phyloP scores from a whole-genome alignment of 1,284 basidiomycete genomes.

The Cutaneotrichosporon daszewskae region DNA sequence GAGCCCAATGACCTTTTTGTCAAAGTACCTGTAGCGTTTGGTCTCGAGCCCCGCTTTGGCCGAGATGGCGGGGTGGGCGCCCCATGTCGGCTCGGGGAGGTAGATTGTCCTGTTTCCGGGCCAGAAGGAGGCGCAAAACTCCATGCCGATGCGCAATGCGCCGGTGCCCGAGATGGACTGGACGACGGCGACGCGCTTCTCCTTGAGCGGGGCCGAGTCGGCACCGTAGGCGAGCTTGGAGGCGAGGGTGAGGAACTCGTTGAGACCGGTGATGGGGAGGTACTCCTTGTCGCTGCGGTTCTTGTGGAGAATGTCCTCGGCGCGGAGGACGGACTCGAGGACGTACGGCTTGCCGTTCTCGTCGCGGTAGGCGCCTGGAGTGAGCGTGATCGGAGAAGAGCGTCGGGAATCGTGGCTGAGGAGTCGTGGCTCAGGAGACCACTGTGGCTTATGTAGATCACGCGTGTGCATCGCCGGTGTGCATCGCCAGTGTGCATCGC shows the following conservation, averaged over 20 bases:
- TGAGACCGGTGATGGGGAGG: conserved; percentile 84
- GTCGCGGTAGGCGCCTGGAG: conserved; percentile 55
- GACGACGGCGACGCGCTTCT: conserved; percentile 77
- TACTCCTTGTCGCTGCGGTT: conserved; percentile 92
- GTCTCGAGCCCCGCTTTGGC: conserved; percentile 90
- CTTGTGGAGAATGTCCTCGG: conserved; percentile 55
- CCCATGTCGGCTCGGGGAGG: conserved; percentile 92
- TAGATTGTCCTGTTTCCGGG: conserved; percentile 85
- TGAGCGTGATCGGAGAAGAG: background rate
- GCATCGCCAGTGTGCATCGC: no score
- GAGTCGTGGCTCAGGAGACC: no score
- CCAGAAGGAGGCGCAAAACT: conserved; percentile 82
- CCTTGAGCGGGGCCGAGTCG: conserved; percentile 67
- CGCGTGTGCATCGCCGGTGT: background rate
- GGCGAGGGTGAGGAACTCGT: conserved; percentile 82
- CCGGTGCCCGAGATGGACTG: conserved; percentile 98
- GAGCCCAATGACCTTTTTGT: conserved; percentile 87
- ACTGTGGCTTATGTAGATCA: background rate
- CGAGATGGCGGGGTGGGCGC: conserved; percentile 85
- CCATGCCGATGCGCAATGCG: conserved; percentile 91
- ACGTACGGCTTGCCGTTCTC: conserved; percentile 94
- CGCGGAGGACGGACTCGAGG: conserved; percentile 82
- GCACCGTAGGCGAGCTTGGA: conserved; percentile 87
- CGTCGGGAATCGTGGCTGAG: background rate
- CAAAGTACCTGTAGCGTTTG: conserved; percentile 71